phyloP scores from a whole-genome alignment of 768 basidiomycete species.

The Leccinum subgranulosum region DNA sequence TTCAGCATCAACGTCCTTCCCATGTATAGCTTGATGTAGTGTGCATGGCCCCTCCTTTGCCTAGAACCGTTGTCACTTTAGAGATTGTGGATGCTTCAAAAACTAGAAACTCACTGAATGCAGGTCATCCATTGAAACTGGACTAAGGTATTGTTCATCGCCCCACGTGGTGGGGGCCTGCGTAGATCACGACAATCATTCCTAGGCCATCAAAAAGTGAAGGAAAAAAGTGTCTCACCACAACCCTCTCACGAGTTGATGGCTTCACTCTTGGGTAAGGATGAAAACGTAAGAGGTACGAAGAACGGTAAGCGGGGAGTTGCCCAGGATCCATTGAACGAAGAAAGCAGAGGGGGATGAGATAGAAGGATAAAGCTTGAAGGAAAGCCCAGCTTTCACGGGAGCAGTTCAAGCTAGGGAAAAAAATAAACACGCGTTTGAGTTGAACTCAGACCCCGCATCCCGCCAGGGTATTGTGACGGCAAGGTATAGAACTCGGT shows the following conservation, averaged over 20 bases:
- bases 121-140: not conserved
- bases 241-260: slow-evolving; percentile 23
- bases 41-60: not conserved
- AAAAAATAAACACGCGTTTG: slow-evolving; percentile 12
- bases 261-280: slow-evolving; percentile 26
- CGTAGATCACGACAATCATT: too few species aligned
- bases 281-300: slow-evolving; percentile 27
- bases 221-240: slow-evolving; percentile 12
- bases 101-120: slow-evolving; percentile 4
- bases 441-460: slow-evolving; percentile 18
- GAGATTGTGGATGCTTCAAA: not conserved
- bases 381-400: not conserved
- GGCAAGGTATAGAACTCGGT: slow-evolving; percentile 22
- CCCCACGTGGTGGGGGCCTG: too few species aligned
- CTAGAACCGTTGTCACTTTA: slow-evolving; percentile 9
- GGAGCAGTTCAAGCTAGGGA: not conserved
- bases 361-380: not conserved
- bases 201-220: not conserved
- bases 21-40: slow-evolving; percentile 8
- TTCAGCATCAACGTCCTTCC: not conserved
- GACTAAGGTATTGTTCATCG: too few species aligned
- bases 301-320: slow-evolving; percentile 28
- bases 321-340: slow-evolving; percentile 14
- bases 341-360: not conserved
- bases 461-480: slow-evolving; percentile 22